Conservation (phyloP, 768 basidiomycete species). For the Pluteus cervinus region DNA sequence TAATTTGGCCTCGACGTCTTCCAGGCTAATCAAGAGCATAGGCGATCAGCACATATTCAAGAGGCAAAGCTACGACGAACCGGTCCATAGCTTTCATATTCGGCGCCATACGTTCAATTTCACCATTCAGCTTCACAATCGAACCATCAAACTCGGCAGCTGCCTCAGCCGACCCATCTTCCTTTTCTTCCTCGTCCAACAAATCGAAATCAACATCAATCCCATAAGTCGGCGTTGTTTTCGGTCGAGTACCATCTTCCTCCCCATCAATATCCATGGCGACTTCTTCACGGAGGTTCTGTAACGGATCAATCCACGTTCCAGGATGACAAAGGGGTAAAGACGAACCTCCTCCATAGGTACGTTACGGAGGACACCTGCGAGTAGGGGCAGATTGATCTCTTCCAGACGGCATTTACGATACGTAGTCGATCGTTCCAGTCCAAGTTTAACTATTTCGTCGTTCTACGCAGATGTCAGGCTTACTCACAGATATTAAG, state of each 20-base stretch:
- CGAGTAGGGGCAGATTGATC: constrained; percentile 69
- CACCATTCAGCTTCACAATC: constrained; percentile 62
- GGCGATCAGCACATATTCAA: background rate
- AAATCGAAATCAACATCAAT: constrained; percentile 82
- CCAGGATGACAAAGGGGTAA: background rate
- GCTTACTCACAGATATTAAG: constrained; percentile 1
- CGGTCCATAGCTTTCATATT: constrained; percentile 96
- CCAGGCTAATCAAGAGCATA: constrained; percentile 43
- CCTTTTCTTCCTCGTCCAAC: constrained; percentile 70
- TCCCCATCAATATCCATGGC: constrained; percentile 93
- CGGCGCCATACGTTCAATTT: constrained; percentile 92
- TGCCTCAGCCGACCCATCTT: constrained; percentile 58
- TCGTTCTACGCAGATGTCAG: constrained; percentile 36
- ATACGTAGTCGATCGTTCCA: constrained; percentile 84
- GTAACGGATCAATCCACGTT: constrained; percentile 7
- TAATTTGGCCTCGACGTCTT: constrained; percentile 80
- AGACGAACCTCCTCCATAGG: constrained; percentile 87
- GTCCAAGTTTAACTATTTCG: constrained; percentile 81
- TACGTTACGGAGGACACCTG: constrained; percentile 78
- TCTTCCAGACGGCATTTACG: constrained; percentile 93
- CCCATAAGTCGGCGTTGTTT: constrained; percentile 73
- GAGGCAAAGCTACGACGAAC: constrained; percentile 28
- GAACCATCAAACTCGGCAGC: constrained; percentile 70
- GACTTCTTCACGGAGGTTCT: constrained; percentile 81
- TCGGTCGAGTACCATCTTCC: constrained; percentile 73